Evolutionary conservation across 768 basidiomycete genomes (phyloP), one percentile per base, ranked within the genome.

Genomic region (Piloderma croceum): DNA sequence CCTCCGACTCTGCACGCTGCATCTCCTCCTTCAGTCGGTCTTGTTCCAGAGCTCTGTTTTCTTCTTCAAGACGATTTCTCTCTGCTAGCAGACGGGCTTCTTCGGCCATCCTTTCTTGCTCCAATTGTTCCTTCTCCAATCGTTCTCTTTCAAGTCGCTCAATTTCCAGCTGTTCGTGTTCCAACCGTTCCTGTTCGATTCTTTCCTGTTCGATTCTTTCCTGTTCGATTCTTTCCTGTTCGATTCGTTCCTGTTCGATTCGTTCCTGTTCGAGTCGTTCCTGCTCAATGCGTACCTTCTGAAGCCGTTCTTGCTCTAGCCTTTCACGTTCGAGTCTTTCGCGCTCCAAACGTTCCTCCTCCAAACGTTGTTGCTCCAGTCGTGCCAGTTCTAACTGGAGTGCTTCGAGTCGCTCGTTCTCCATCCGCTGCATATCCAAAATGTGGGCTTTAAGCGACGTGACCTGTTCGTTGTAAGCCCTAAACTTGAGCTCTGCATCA

Each of bases 401-500:
- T 5, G 63, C 60, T 33, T 73, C 66, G 20, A 69, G 53, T 36
- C 71, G 65, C 35, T 61, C 47, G 3, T 56, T 57, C 40, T 77
- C 78, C 2, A 54, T 53, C n/a, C 57, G 61, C 39, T 67, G 61
- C 3, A 71, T 67, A 22, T 70, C 67, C 19, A 59, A 43, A 33
- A 79, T 52, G 35, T 65, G 56, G 25, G 62, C 55, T 36, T 64
- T 62, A 24, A 79, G 65, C 25, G 63, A 43, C 15, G 63, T 61
- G 19, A 66, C 45, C 42, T 65, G 65, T 41, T 76, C 69, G 29
- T 65, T 56, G 75, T 77, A 84, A 1, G 61, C 56, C 25, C 59
- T 67, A 35, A 77, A 60, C 31, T 64, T 68, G 13, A 66, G 44
- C 46, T 79, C 76, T 1, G 69, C 61, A 45, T 79, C 73, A 48